phyloP scores from a whole-genome alignment of 148 eudicot genomes.

The Amaranthus hypochondriacus region DNA sequence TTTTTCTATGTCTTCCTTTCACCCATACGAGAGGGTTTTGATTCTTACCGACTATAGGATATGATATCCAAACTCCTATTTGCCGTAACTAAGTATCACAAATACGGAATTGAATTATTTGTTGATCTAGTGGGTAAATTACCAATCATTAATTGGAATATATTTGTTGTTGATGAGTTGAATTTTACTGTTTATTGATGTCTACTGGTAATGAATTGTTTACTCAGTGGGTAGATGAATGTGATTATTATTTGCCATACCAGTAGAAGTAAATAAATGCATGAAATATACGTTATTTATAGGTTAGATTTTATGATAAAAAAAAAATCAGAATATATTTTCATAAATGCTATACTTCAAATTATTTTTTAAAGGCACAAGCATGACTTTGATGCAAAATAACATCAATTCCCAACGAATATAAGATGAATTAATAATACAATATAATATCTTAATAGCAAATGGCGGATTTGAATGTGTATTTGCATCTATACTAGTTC shows the following conservation, averaged over 20 bases:
- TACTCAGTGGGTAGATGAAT: too few species aligned
- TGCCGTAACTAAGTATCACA: too few species aligned
- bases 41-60: background rate
- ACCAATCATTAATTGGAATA: too few species aligned
- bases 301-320: background rate
- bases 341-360: background rate
- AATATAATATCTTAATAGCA: too few species aligned
- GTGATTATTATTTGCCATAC: too few species aligned
- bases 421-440: background rate
- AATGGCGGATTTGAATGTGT: background rate
- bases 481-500: background rate
- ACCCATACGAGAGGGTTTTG: too few species aligned
- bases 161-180: too few species aligned
- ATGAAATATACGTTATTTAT: background rate
- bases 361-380: background rate
- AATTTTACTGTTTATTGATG: too few species aligned
- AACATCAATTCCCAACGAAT: constrained; percentile 11
- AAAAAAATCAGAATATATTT: background rate
- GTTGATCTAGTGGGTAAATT: background rate
- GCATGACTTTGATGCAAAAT: constrained; percentile 11
- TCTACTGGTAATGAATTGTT: too few species aligned
- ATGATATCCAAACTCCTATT: too few species aligned
- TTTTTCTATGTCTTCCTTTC: background rate
- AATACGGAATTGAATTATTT: background rate
- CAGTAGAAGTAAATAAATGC: background rate